Evolutionary conservation across 805 yeast genomes (phyloP), one percentile per base, ranked within the genome.

Genomic region (Ogataea philodendri): DNA sequence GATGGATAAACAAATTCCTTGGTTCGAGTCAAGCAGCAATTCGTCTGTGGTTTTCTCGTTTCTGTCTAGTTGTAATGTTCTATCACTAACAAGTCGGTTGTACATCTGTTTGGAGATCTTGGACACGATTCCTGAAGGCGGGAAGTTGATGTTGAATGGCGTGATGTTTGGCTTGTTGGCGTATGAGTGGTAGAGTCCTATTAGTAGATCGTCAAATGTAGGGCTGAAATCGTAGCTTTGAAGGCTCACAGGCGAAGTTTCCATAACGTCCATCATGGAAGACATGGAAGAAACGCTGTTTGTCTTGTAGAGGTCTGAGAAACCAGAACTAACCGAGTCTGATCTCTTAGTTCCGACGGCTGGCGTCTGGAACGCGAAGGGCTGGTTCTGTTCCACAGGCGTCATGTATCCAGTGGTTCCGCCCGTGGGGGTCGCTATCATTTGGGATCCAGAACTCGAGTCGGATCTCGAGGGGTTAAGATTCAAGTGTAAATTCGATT

Each of bases 71-170:
- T 32, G 45, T 19, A 59, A 37, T 1, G 50, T 35, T 13, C 43
- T 30, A 27, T 48, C 52, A 14, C 27, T 34, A 5, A 31, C 24
- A n/a, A 46, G 44, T 13, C 30, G 46, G 41, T 39, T 64, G 19
- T 75, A 59, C 17, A 81, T 70, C 26, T 73, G 67, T 48, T 76
- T 78, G 5, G 84, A 73, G 0, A 79, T 80, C 35, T 68, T 67
- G 26, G 77, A 76, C 14, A 79, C 65, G 3, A 81, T 69, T 1
- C 87, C 87, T 1, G 80, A 69, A 0, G 88, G 87, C 6, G 87
- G 88, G 49, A 72, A 72, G 26, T 66, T 54, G 11, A 74, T 71
- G 44, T 79, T 79, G 51, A 81, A 81, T 0, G 89, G 89, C 0
- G 89, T 81, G 6, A 70, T 64, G 21, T 76, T 72, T 5, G 88